Evolutionary conservation across 441 rosid species (phyloP).

Genomic region (Aleurites moluccanus): DNA sequence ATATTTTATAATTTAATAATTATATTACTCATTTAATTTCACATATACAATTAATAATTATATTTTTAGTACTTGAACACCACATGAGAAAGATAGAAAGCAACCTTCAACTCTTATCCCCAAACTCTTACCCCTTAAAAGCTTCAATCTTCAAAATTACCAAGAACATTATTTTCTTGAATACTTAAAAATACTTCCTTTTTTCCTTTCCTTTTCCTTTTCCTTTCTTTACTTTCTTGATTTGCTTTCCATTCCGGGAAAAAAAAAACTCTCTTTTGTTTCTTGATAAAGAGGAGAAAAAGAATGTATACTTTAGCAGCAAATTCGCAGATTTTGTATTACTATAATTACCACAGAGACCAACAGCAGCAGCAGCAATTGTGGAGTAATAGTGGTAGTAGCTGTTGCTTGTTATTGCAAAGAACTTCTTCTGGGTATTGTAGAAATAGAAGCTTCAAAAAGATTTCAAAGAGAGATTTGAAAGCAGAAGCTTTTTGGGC

Average conservation of each 20-base stretch:
- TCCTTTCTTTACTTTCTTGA: too few species aligned
- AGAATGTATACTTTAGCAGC: constrained; percentile 53
- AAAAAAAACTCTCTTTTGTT: constrained; percentile 2
- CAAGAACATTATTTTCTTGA: not conserved
- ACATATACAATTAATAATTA: too few species aligned
- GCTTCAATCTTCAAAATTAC: not conserved
- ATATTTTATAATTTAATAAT: too few species aligned
- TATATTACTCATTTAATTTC: too few species aligned
- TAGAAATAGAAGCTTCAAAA: constrained; percentile 31
- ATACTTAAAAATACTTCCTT: not conserved
- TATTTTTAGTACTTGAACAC: too few species aligned
- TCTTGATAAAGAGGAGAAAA: not conserved
- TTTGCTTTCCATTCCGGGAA: too few species aligned
- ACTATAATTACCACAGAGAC: constrained; percentile 28
- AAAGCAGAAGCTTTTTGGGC: constrained; percentile 54
- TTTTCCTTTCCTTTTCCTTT: too few species aligned
- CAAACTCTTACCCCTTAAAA: not conserved
- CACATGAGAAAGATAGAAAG: constrained; percentile 8
- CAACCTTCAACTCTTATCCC: constrained; percentile 6
- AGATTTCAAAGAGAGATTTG: constrained; percentile 36
- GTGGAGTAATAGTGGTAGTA: constrained; percentile 30
- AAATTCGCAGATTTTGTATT: constrained; percentile 50
- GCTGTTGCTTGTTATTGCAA: constrained; percentile 34
- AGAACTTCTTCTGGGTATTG: constrained; percentile 30
- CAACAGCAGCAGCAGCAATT: constrained; percentile 38